Percentiles rank a stretch among this genome's conserved stretches.
These are phyloP conservation scores for Cicer chorassanicum DNA, from an alignment of 306 rosid species.

Conservation along the genomic window DNA sequence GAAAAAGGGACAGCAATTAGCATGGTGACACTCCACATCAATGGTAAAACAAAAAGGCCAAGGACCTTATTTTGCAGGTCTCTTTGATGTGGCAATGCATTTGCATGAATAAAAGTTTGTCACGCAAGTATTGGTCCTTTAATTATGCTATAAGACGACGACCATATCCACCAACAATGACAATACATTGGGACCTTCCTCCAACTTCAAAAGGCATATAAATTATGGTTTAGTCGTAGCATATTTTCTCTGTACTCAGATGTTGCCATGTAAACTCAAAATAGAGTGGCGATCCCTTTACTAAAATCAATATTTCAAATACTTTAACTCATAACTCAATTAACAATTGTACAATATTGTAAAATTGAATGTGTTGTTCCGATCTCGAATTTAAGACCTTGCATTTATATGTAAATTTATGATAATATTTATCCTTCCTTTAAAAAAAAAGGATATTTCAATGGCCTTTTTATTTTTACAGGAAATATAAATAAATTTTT, in stretches of 20 bases:
- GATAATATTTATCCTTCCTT: too few species aligned
- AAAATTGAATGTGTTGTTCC: too few species aligned
- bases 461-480: too few species aligned
- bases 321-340: too few species aligned
- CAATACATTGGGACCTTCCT: constrained; percentile 17
- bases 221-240: not conserved
- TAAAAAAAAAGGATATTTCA: too few species aligned
- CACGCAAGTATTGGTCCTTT: constrained; percentile 42
- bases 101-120: constrained; percentile 41
- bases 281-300: not conserved
- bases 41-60: constrained; percentile 1
- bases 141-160: constrained; percentile 29
- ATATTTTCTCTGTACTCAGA: not conserved
- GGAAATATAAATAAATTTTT: too few species aligned
- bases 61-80: too few species aligned
- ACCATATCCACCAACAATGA: constrained; percentile 40
- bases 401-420: too few species aligned
- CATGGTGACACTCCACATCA: constrained; percentile 15
- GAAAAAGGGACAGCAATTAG: not conserved
- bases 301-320: too few species aligned
- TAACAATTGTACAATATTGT: too few species aligned
- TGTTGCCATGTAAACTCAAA: not conserved
- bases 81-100: constrained; percentile 1
- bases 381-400: too few species aligned
- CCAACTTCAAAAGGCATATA: constrained; percentile 19